A percentile compares a stretch with the other conserved stretches of the same genome.
Evolutionary conservation across 2,329 filamentous ascomycete species (phyloP).

Genomic region (Trichoderma arundinaceum): DNA sequence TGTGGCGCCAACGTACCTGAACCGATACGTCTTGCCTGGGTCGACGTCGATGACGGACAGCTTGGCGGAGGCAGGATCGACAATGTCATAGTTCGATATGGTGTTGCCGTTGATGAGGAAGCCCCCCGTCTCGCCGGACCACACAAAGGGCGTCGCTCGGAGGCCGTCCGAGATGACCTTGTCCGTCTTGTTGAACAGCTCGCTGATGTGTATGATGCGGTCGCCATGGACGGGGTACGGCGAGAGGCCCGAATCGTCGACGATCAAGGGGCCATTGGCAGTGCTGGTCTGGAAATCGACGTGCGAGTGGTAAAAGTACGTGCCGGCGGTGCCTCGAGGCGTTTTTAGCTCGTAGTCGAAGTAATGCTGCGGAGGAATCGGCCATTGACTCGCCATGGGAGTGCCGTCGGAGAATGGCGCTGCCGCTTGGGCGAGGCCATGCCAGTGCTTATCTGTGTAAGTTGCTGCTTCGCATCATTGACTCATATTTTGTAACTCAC

Average conservation of each 20-base stretch:
- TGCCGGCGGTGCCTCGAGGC: slow-evolving; percentile 59
- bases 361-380: slow-evolving; percentile 64
- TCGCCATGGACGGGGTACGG: slow-evolving; percentile 70
- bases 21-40: slow-evolving; percentile 64
- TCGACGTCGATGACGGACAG: slow-evolving; percentile 62
- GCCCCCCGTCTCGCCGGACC: slow-evolving; percentile 61
- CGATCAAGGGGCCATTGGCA: slow-evolving; percentile 62
- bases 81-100: slow-evolving; percentile 42
- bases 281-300: slow-evolving; percentile 66
- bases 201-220: slow-evolving; percentile 58
- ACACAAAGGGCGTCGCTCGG: slow-evolving; percentile 55
- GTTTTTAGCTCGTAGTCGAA: slow-evolving; percentile 71
- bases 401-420: slow-evolving; percentile 70
- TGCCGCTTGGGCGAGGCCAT: slow-evolving; percentile 64
- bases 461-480: not conserved
- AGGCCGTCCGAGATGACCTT: slow-evolving; percentile 57
- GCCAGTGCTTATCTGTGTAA: slow-evolving; percentile 62
- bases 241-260: slow-evolving; percentile 53
- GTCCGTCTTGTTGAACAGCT: slow-evolving; percentile 64
- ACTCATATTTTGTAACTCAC: slow-evolving; percentile 42
- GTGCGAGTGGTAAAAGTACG: slow-evolving; percentile 73
- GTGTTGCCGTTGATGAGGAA: slow-evolving; percentile 37
- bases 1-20: slow-evolving; percentile 64
- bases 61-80: slow-evolving; percentile 34
- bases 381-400: slow-evolving; percentile 67